Evolutionary conservation across 2,329 filamentous ascomycete genomes (phyloP), one percentile per base, ranked within the genome.

Genomic region (Grosmannia huntii): DNA sequence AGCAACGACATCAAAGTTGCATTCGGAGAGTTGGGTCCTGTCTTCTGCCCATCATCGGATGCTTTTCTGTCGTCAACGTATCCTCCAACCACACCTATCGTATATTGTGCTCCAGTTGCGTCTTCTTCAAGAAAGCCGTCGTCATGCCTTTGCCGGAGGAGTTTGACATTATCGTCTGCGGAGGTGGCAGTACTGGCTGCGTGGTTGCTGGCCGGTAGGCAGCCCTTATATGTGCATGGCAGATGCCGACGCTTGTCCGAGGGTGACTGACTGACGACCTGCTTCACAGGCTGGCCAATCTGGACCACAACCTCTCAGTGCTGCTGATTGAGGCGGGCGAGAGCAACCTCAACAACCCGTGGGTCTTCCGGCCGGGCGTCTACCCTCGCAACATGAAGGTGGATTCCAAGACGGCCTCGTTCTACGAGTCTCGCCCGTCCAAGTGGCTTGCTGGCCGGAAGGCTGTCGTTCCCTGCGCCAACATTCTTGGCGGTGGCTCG

Each of bases 101-200:
- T 11, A 25, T 56, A 3, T 11, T 27, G 21, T n/a, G 21, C 14
- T 44, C 16, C 31, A 33, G 31, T 33, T 6, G 5, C 41, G 7
- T n/a, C 19, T 21, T 19, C 10, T n/a, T 7, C 9, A 12, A n/a
- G 38, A 41, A 48, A 21, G 21, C 44, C 2, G 21, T 5, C 5
- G 38, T 4, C 50, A 57, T 57, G 56, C 38, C 50, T 10, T 67
- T 90, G 62, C 86, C 86, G 41, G 86, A 90, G 60, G 87, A 90
- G 75, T 87, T 89, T 66, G 87, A 90, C 68, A 89, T 90, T 65
- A 90, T 90, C 65, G 85, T 90, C 33, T 86, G 83, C 63, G 87
- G 87, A 66, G 87, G 87, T 66, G 86, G 86, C 57, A 87, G 84
- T 68, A 82, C 79, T 61, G 83, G 77, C 36, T 80, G 77, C 67